phyloP scores from a whole-genome alignment of 495 filamentous ascomycete species.

The Penicillium crystallinum region DNA sequence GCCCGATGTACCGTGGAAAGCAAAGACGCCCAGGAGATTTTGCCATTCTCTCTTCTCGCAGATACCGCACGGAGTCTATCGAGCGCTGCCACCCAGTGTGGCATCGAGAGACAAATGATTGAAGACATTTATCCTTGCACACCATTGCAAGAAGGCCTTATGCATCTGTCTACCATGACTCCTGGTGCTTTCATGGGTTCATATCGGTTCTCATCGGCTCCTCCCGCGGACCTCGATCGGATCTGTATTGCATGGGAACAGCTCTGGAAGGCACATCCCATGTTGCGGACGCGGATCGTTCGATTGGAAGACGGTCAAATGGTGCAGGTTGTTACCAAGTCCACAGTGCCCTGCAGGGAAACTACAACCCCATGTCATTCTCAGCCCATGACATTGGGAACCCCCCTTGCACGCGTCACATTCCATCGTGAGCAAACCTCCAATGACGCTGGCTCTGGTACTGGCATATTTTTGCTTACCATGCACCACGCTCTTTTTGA shows the following conservation, averaged over 20 bases:
- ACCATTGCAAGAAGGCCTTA: conserved; percentile 56
- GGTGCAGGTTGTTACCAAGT: not conserved
- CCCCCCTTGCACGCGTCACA: not conserved
- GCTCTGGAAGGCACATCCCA: conserved; percentile 20
- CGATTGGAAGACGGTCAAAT: conserved; percentile 28
- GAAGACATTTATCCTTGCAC: conserved; percentile 55
- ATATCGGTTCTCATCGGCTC: conserved; percentile 3
- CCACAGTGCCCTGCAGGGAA: not conserved
- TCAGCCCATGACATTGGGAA: not conserved
- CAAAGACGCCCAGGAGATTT: not conserved
- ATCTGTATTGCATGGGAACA: conserved; percentile 40
- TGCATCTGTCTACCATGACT: conserved; percentile 43
- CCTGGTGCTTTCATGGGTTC: conserved; percentile 4
- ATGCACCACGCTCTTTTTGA: conserved; percentile 22
- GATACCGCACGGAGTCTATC: not conserved
- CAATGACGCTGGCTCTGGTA: not conserved
- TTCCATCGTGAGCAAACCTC: not conserved
- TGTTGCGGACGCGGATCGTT: conserved; percentile 36
- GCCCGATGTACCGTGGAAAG: not conserved
- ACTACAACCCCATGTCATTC: not conserved
- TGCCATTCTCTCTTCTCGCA: not conserved
- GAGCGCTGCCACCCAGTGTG: not conserved
- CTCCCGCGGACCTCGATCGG: conserved; percentile 23
- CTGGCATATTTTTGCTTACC: conserved; percentile 30
- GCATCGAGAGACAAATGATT: not conserved